These are phyloP conservation scores for Taphrina pruni DNA, from an alignment of 1,139 yeast species.

Conservation along the genomic window DNA sequence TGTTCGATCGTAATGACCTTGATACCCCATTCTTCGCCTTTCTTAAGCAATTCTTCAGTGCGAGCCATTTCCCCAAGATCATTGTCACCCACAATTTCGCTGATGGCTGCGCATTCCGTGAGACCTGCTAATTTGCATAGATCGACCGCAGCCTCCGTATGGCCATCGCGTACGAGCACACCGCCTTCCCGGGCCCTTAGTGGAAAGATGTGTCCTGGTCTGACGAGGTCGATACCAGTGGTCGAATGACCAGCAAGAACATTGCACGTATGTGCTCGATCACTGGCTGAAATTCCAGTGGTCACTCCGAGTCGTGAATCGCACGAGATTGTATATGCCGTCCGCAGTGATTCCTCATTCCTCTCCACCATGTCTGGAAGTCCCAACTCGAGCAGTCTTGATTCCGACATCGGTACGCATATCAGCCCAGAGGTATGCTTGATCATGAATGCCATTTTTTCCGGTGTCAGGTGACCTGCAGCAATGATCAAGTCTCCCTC, in stretches of 20 bases:
- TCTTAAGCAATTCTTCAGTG: conserved; percentile 78
- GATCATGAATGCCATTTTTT: conserved; percentile 92
- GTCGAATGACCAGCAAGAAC: conserved; percentile 67
- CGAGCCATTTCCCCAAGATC: conserved; percentile 95
- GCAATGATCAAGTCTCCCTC: conserved; percentile 97
- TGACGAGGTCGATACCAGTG: conserved; percentile 63
- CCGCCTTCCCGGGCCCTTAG: conserved; percentile 89
- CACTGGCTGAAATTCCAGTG: conserved; percentile 97
- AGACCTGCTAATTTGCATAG: conserved; percentile 77
- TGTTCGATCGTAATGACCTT: conserved; percentile 83
- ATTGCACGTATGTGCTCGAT: conserved; percentile 82
- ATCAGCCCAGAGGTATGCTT: conserved; percentile 80
- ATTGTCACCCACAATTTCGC: conserved; percentile 90
- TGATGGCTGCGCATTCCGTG: conserved; percentile 87
- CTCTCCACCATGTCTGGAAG: conserved; percentile 77
- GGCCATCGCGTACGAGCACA: conserved; percentile 84
- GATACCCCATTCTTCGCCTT: conserved; percentile 66
- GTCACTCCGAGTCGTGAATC: conserved; percentile 83
- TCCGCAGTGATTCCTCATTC: conserved; percentile 85
- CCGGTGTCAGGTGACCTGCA: conserved; percentile 77
- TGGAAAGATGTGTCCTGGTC: conserved; percentile 95
- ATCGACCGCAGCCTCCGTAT: conserved; percentile 84
- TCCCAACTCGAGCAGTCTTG: conserved; percentile 76
- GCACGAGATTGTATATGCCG: conserved; percentile 93
- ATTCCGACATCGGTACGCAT: conserved; percentile 83